Evolutionary conservation across 305 asterid genomes (phyloP).

Genomic region (Lippia alba): DNA sequence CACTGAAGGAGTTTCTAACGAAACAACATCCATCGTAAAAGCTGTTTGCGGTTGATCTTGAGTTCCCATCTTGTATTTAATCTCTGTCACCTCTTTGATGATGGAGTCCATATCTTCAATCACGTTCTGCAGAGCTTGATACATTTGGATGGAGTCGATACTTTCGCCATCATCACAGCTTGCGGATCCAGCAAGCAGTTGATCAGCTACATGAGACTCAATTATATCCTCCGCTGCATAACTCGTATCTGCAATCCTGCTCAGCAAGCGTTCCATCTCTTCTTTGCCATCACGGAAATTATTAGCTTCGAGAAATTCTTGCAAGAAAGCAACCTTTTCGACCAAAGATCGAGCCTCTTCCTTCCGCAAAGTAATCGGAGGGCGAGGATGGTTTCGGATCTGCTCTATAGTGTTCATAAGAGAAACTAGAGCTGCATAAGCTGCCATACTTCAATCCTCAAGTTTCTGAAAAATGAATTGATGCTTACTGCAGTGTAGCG

Average conservation of each 20-base stretch:
- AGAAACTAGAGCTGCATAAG: constrained; percentile 45
- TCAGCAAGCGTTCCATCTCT: no score
- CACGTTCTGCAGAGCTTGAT: background rate
- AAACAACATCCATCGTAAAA: background rate
- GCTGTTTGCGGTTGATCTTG: background rate
- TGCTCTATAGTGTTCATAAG: constrained; percentile 20
- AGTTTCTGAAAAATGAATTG: no score
- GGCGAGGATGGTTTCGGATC: background rate
- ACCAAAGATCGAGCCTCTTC: no score
- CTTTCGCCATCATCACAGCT: background rate
- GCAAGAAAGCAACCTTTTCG: no score
- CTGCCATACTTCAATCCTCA: constrained; percentile 32
- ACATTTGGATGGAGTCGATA: no score
- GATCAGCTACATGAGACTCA: constrained; percentile 25
- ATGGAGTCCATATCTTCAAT: constrained; percentile 2
- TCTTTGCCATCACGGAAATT: no score
- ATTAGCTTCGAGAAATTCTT: no score
- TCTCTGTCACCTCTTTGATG: background rate
- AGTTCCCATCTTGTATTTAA: constrained; percentile 5
- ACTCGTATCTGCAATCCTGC: background rate
- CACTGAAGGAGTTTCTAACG: background rate
- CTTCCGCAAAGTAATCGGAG: no score
- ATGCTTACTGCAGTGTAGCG: background rate
- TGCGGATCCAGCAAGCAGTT: background rate
- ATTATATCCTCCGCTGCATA: constrained; percentile 22